phyloP scores from a whole-genome alignment of 2,329 filamentous ascomycete species.

The Aspergillus sp. region DNA sequence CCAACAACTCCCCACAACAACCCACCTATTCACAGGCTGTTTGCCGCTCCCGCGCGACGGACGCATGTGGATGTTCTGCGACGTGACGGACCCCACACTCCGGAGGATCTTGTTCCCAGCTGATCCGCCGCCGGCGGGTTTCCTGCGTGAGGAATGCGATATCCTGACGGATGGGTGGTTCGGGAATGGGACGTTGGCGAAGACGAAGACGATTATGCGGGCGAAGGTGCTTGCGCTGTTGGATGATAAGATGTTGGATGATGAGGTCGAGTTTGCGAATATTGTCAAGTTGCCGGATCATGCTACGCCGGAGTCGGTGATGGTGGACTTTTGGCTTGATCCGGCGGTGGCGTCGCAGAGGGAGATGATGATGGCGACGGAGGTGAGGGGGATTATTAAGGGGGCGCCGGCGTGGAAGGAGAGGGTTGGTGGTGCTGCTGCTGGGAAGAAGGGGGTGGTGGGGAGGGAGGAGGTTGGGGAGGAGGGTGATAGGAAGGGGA shows the following conservation, averaged over 20 bases:
- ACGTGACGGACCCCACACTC: conserved; percentile 80
- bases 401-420: conserved; percentile 33
- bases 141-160: conserved; percentile 62
- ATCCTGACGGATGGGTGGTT: conserved; percentile 76
- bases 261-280: conserved; percentile 38
- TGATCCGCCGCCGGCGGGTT: conserved; percentile 49
- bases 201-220: conserved; percentile 84
- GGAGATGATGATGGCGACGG: conserved; percentile 36
- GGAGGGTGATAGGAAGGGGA: conserved; percentile 7
- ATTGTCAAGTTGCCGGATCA: conserved; percentile 44
- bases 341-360: conserved; percentile 19
- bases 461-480: conserved; percentile 9
- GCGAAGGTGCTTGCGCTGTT: conserved; percentile 74
- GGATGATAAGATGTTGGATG: conserved; percentile 32
- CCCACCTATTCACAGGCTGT: conserved; percentile 80
- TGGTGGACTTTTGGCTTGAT: conserved; percentile 29
- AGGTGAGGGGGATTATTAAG: conserved; percentile 39
- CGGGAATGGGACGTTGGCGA: conserved; percentile 75
- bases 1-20: conserved; percentile 12
- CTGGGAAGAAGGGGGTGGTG: conserved; percentile 4
- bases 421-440: neutral
- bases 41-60: conserved; percentile 71
- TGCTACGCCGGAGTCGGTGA: conserved; percentile 25
- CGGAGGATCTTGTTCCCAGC: conserved; percentile 64
- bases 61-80: conserved; percentile 92